Evolutionary conservation across 306 rosid species (phyloP), one percentile per base, ranked within the genome.

Genomic region (Inga laurina): DNA sequence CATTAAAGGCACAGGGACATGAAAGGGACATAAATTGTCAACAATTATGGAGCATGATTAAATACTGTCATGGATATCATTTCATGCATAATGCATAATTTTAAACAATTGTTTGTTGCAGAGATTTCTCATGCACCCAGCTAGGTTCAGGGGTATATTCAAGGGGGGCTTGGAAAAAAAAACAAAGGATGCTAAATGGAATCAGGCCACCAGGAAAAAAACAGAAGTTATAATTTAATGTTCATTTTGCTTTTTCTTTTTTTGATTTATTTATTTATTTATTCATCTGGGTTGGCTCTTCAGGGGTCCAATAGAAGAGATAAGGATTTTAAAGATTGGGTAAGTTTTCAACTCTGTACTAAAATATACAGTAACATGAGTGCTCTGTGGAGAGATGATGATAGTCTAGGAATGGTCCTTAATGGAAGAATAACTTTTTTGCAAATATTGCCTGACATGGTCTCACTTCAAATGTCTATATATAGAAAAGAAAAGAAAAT

Each of bases 171-270:
- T 48, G 1, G 1, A 15, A 49, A 49, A n/a, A n/a, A 6, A 46
- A 61, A 73, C 24, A 27, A 77, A 65, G 74, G 84, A 84, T 75
- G 89, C 81, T 78, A 82, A 87, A 78, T 45, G 78, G 85, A 82
- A 87, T 78, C 67, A 54, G 67, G 72, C 79, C 30, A 88, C 67
- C 71, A 35, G 46, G 76, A 82, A 24, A 56, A 44, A 52, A 59
- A 83, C 30, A 77, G 80, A 74, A 54, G 77, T 13, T 46, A 73
- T 73, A 46, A 15, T 73, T 46, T 76, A 72, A 73, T 19, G 66
- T 41, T 79, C 72, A 5, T 81, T 66, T 62, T 35, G 13, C 77
- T 68, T 82, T 72, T 75, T 27, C 64, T 57, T 52, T 43, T 76
- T 74, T 62, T 78, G 66, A 80, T 49, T 67, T 81, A 24, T 46